Evolutionary conservation across 768 basidiomycete species (phyloP).

Genomic region (Phanerodontia chrysosporium): DNA sequence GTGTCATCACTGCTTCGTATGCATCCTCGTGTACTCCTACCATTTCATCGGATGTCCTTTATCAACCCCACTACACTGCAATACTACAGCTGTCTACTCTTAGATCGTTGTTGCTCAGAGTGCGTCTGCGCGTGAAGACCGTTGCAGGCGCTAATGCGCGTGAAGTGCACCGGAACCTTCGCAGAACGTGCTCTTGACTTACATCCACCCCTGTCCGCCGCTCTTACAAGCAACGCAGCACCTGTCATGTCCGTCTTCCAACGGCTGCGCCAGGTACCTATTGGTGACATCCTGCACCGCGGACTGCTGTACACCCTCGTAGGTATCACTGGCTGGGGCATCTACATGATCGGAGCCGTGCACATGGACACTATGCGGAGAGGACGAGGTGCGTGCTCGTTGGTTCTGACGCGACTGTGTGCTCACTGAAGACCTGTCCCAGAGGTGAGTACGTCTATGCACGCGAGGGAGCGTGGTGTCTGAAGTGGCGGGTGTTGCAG

Average conservation of each 20-base stretch:
- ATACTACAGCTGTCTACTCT: not conserved
- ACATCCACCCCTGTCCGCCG: not conserved
- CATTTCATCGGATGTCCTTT: slow-evolving; percentile 1
- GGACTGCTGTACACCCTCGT: slow-evolving; percentile 50
- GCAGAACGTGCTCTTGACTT: not conserved
- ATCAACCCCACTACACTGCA: not conserved
- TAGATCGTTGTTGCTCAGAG: too few species aligned
- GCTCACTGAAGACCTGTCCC: not conserved
- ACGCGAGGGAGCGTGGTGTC: not conserved
- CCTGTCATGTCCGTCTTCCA: slow-evolving; percentile 9
- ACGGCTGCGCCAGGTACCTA: slow-evolving; percentile 19
- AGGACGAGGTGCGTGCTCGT: slow-evolving; percentile 47
- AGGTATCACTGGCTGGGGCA: slow-evolving; percentile 47
- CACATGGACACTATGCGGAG: slow-evolving; percentile 51
- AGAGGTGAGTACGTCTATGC: slow-evolving; percentile 1
- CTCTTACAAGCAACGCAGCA: not conserved
- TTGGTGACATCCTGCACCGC: slow-evolving; percentile 49
- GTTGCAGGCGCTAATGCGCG: not conserved
- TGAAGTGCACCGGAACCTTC: not conserved
- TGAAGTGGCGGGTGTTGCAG: not conserved
- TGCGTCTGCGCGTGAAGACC: too few species aligned
- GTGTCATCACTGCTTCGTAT: not conserved
- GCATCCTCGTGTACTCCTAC: slow-evolving; percentile 8
- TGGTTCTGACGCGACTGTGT: not conserved
- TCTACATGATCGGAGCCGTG: slow-evolving; percentile 47